Evolutionary conservation across 2,329 filamentous ascomycete species (phyloP), one percentile per base, ranked within the genome.

Genomic region (Tricladium varicosporioides): DNA sequence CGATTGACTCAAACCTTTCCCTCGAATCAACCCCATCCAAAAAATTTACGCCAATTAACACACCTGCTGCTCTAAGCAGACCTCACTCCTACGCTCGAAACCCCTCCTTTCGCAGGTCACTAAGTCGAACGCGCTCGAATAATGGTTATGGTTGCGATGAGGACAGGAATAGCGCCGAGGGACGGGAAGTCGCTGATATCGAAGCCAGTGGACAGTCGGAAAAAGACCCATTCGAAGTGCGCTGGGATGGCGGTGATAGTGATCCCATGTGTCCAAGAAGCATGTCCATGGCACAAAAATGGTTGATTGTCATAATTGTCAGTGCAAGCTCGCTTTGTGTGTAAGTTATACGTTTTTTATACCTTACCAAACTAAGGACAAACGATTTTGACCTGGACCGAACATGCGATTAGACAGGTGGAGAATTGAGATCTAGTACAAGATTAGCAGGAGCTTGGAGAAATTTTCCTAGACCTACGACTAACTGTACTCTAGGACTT

Each of bases 271-370:
- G 87, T 65, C 92, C 92, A 0, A 83, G 87, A 57, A 91, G 83
- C 70, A 85, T 91, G 76, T 75, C 73, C 14, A 79, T 72, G 15
- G 69, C 73, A n/a, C 81, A 84, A 60, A 92, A 92, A 69, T 97
- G 93, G 93, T 56, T 85, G 31, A 87, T 96, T 60, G 85, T 92
- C 1, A 64, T 85, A 36, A 87, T 96, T 56, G 80, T 92, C n/a
- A 85, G 86, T 9, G 70, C 80, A 54, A 88, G 87, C 7, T 89
- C 89, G 48, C 78, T 94, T 58, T 93, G 90, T 72, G 92, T 96
- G 88, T 92, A 80, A 80, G 89, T 85, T n/a, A 19, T 57, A 48
- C 22, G 7, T 27, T 27, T 27, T 7, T 27, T 27, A 27, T 27
- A 27, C 22, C 22, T 7, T 7, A 27, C 4, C 22, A 27, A 27